A percentile compares a stretch with the other conserved stretches of the same genome.
phyloP scores from a whole-genome alignment of 2,329 filamentous ascomycete species.

The Ophiosphaerella herpotricha region DNA sequence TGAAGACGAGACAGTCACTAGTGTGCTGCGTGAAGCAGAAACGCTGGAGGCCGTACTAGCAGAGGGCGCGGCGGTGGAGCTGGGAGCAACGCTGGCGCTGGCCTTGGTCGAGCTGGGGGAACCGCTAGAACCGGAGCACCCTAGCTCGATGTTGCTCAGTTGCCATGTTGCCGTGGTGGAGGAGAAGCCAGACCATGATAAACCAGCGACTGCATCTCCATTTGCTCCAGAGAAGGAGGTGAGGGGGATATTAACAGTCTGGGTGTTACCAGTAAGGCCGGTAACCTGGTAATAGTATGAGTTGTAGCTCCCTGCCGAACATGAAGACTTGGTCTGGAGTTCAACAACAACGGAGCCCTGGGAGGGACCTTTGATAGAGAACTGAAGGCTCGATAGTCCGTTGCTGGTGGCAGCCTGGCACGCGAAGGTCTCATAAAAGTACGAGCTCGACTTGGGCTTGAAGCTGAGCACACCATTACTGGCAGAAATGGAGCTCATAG shows the following conservation, averaged over 20 bases:
- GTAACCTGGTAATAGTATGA: conserved; percentile 54
- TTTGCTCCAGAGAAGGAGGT: conserved; percentile 57
- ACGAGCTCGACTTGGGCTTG: conserved; percentile 54
- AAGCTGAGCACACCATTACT: conserved; percentile 55
- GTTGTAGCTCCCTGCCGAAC: conserved; percentile 47
- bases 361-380: conserved; percentile 53
- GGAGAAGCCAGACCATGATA: conserved; percentile 53
- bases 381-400: conserved; percentile 55
- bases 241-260: conserved; percentile 58
- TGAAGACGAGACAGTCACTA: conserved; percentile 19
- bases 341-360: conserved; percentile 51
- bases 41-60: background rate
- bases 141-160: conserved; percentile 55
- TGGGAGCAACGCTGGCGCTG: background rate
- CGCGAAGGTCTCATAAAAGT: conserved; percentile 60
- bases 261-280: conserved; percentile 55
- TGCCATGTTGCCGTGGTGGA: conserved; percentile 50
- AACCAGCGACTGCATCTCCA: conserved; percentile 52
- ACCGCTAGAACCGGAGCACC: conserved; percentile 39
- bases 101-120: conserved; percentile 3
- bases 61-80: background rate
- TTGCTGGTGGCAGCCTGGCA: conserved; percentile 54
- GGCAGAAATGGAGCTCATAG: conserved; percentile 52
- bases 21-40: conserved; percentile 17
- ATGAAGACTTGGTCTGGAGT: conserved; percentile 55